These are phyloP conservation scores for Ceratocystis colombiana DNA, from an alignment of 2,329 filamentous ascomycete genomes.

Conservation along the genomic window DNA sequence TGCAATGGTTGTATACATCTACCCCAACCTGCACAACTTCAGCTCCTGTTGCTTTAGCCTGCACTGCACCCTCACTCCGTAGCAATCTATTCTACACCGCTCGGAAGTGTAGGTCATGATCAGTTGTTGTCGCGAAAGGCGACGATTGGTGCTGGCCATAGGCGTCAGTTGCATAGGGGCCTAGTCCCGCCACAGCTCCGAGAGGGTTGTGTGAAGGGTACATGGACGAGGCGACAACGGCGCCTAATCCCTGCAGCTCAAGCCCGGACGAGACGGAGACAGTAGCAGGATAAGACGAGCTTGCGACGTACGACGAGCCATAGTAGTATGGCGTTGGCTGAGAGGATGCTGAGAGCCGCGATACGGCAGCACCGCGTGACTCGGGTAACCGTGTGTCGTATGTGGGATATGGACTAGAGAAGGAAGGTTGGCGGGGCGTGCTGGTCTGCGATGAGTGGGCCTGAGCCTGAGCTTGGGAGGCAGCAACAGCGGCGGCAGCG, in stretches of 20 bases:
- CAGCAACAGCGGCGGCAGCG: neutral
- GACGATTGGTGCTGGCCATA: constrained; percentile 23
- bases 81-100: constrained; percentile 9
- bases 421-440: constrained; percentile 22
- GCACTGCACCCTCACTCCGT: neutral
- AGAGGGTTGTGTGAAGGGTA: constrained; percentile 22
- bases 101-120: constrained; percentile 23
- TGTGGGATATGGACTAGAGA: constrained; percentile 20
- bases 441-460: constrained; percentile 25
- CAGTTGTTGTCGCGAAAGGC: constrained; percentile 13
- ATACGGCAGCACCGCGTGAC: constrained; percentile 17
- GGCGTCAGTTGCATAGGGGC: constrained; percentile 20
- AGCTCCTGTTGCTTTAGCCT: neutral
- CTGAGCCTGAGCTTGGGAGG: neutral
- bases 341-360: constrained; percentile 13
- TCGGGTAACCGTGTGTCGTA: constrained; percentile 21
- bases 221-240: constrained; percentile 22
- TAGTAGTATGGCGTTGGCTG: constrained; percentile 23
- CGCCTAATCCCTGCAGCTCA: constrained; percentile 18
- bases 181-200: constrained; percentile 7
- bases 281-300: constrained; percentile 19
- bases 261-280: constrained; percentile 22
- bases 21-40: neutral
- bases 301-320: constrained; percentile 20
- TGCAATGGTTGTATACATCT: neutral